phyloP scores from a whole-genome alignment of 257 asterid species.

The Solanum paucissectum region DNA sequence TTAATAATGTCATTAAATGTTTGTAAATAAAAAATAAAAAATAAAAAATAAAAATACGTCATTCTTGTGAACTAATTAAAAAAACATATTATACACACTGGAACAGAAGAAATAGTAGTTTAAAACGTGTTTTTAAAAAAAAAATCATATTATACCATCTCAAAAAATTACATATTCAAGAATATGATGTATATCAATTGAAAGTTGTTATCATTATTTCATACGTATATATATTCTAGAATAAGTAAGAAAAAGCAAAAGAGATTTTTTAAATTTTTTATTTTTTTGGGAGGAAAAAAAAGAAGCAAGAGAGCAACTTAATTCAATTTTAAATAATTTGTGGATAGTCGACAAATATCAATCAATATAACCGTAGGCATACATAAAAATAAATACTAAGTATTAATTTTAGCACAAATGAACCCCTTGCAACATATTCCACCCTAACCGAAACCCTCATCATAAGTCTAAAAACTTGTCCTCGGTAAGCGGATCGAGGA shows the following conservation, averaged over 20 bases:
- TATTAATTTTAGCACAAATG: too few relatives aligned
- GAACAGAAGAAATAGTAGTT: neutral
- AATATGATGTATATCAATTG: neutral
- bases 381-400: too few relatives aligned
- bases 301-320: neutral
- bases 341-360: neutral
- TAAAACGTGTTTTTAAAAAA: neutral
- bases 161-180: neutral
- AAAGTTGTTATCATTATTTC: neutral
- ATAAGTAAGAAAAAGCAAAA: neutral
- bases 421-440: too few relatives aligned
- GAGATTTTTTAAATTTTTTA: too few relatives aligned
- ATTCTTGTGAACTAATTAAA: neutral
- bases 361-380: neutral
- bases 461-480: too few relatives aligned
- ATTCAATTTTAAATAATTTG: neutral
- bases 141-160: neutral
- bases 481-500: too few relatives aligned
- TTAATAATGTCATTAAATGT: too few relatives aligned
- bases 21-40: too few relatives aligned
- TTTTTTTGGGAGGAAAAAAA: neutral
- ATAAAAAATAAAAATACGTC: too few relatives aligned
- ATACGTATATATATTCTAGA: neutral
- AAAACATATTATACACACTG: too few relatives aligned
- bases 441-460: too few relatives aligned